phyloP scores from a whole-genome alignment of 352 stramenopile genomes.

The Globisporangium heterothallicum region DNA sequence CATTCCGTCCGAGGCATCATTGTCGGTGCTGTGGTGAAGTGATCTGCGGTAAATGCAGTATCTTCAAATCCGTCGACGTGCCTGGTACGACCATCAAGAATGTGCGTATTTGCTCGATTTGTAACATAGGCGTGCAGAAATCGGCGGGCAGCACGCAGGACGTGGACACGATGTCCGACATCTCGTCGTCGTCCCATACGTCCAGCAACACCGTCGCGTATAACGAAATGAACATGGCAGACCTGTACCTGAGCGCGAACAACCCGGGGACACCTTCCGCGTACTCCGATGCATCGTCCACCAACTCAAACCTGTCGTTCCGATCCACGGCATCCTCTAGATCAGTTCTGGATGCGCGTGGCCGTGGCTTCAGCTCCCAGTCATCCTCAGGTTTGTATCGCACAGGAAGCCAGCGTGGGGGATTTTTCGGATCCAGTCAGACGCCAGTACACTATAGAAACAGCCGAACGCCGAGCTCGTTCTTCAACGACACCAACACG shows the following conservation, averaged over 20 bases:
- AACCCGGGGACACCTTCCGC: slow-evolving; percentile 60
- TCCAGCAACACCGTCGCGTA: slow-evolving; percentile 74
- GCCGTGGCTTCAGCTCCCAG: slow-evolving; percentile 12
- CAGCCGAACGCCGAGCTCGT: slow-evolving; percentile 22
- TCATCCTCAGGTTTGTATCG: slow-evolving; percentile 3
- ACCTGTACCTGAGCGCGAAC: slow-evolving; percentile 64
- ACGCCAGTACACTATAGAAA: slow-evolving; percentile 5
- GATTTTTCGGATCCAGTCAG: slow-evolving; percentile 9
- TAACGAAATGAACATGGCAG: slow-evolving; percentile 85
- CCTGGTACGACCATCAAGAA: slow-evolving; percentile 78
- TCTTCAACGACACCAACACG: slow-evolving; percentile 62
- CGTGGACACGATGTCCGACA: slow-evolving; percentile 59
- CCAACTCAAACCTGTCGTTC: slow-evolving; percentile 74
- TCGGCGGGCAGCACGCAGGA: slow-evolving; percentile 15
- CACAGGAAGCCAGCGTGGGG: slow-evolving; percentile 8
- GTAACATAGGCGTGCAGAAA: slow-evolving; percentile 83
- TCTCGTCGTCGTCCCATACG: slow-evolving; percentile 72
- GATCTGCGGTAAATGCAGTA: slow-evolving; percentile 83
- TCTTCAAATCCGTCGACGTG: slow-evolving; percentile 78
- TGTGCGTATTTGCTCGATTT: slow-evolving; percentile 79
- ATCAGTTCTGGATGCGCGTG: slow-evolving; percentile 41
- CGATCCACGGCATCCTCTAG: slow-evolving; percentile 64
- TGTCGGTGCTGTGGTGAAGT: slow-evolving; percentile 86
- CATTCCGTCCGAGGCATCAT: slow-evolving; percentile 80
- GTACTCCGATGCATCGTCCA: slow-evolving; percentile 65